Evolutionary conservation across 768 basidiomycete species (phyloP).

Genomic region (Tricholoma furcatifolium): DNA sequence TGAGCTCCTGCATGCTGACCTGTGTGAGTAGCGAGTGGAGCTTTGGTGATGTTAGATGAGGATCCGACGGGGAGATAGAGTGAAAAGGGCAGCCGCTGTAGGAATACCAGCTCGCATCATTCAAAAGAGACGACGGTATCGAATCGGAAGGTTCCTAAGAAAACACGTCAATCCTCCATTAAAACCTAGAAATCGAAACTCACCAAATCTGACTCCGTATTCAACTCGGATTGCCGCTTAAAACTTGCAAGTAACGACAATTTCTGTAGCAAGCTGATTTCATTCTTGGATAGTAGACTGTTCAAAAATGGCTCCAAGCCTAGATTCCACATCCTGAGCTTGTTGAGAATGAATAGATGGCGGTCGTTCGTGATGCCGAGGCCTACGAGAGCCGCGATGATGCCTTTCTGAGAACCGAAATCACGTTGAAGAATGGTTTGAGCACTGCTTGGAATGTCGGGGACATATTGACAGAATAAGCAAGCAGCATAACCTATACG

Average conservation of each 20-base stretch:
- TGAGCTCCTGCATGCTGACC: neutral
- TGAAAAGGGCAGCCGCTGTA: neutral
- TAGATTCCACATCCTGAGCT: neutral
- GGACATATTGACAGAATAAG: neutral
- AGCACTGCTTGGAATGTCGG: neutral
- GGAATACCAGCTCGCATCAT: no score
- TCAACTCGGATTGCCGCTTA: no score
- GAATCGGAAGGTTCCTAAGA: no score
- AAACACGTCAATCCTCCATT: no score
- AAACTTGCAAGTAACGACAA: neutral
- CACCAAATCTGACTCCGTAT: no score
- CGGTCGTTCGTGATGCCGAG: constrained; percentile 1
- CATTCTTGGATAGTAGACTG: neutral
- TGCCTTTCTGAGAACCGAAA: neutral
- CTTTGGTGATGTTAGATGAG: neutral
- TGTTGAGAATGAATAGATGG: neutral
- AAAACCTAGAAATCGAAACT: no score
- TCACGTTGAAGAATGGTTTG: neutral
- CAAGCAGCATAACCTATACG: neutral
- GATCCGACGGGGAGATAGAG: neutral
- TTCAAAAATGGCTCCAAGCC: neutral
- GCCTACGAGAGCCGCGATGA: neutral
- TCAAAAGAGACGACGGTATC: no score
- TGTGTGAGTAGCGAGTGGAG: neutral
- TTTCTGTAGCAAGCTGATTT: neutral